Conservation (phyloP, 2,329 filamentous ascomycete genomes). For the Cercospora zeae-maydis region DNA sequence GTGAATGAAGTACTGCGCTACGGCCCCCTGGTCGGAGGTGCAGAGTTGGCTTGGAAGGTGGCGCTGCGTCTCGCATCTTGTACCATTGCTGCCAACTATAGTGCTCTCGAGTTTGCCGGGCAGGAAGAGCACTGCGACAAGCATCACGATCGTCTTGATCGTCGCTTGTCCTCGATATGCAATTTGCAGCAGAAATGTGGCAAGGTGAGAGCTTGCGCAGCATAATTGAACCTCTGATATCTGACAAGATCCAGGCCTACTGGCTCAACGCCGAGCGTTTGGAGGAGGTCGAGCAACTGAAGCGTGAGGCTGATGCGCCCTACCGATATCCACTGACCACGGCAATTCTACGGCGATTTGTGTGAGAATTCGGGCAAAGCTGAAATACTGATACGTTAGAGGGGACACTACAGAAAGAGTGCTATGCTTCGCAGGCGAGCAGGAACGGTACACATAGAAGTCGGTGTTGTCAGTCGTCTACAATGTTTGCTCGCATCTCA, state of each 20-base stretch:
- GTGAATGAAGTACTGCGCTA: slow-evolving; percentile 5
- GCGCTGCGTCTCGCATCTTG: neutral
- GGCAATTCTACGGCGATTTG: neutral
- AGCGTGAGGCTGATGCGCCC: neutral
- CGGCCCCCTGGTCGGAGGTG: slow-evolving; percentile 2
- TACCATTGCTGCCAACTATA: neutral
- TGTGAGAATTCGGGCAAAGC: neutral
- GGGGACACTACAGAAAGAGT: neutral
- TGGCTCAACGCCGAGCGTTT: slow-evolving; percentile 5
- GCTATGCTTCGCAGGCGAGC: neutral
- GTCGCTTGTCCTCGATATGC: neutral
- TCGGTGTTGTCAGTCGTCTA: too few species aligned
- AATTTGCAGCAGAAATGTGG: slow-evolving; percentile 2
- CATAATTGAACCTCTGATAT: neutral
- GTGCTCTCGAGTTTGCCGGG: neutral
- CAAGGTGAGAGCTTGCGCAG: neutral
- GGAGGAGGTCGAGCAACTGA: neutral
- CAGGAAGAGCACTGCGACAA: neutral
- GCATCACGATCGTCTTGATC: slow-evolving; percentile 5
- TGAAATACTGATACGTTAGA: neutral
- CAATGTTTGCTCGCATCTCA: too few species aligned
- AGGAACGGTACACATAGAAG: neutral
- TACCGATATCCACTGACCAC: slow-evolving; percentile 7
- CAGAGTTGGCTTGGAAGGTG: slow-evolving; percentile 8
- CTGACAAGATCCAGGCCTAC: neutral